phyloP scores from a whole-genome alignment of 192 early-diverging fungal species.

The Podila minutissima region DNA sequence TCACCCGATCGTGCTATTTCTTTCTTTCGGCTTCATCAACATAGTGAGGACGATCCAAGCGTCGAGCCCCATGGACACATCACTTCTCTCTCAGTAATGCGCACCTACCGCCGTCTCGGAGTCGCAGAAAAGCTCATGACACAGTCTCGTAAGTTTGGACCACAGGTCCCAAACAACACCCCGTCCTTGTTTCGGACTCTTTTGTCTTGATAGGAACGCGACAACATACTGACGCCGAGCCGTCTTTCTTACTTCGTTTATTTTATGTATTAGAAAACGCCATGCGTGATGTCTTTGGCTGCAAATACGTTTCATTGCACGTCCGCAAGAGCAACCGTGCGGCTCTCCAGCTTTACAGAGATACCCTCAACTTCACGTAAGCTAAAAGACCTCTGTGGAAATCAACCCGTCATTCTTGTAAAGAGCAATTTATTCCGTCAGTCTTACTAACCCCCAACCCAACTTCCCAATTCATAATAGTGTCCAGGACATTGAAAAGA shows the following conservation, averaged over 20 bases:
- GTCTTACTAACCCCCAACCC: too few species aligned
- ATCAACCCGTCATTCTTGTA: too few species aligned
- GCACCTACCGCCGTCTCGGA: constrained; percentile 94
- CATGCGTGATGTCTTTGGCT: constrained; percentile 91
- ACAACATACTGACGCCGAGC: not conserved
- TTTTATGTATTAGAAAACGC: constrained; percentile 49
- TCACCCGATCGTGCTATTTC: constrained; percentile 5
- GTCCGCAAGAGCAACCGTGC: constrained; percentile 95
- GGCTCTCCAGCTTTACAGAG: constrained; percentile 92
- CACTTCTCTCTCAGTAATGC: constrained; percentile 96
- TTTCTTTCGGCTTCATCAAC: constrained; percentile 7
- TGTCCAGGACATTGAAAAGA: constrained; percentile 89
- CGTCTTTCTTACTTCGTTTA: not conserved
- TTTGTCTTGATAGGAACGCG: not conserved
- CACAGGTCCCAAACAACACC: not conserved
- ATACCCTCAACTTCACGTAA: constrained; percentile 90
- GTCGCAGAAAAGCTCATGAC: constrained; percentile 98
- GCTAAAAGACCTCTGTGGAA: not conserved
- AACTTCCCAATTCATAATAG: constrained; percentile 22
- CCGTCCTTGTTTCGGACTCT: not conserved
- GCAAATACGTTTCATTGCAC: constrained; percentile 92
- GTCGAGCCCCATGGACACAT: constrained; percentile 91
- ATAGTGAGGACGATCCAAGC: constrained; percentile 88
- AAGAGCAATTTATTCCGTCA: too few species aligned
- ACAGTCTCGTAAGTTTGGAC: constrained; percentile 74